Conservation (phyloP, 306 rosid genomes). For the Pyrus betulifolia region DNA sequence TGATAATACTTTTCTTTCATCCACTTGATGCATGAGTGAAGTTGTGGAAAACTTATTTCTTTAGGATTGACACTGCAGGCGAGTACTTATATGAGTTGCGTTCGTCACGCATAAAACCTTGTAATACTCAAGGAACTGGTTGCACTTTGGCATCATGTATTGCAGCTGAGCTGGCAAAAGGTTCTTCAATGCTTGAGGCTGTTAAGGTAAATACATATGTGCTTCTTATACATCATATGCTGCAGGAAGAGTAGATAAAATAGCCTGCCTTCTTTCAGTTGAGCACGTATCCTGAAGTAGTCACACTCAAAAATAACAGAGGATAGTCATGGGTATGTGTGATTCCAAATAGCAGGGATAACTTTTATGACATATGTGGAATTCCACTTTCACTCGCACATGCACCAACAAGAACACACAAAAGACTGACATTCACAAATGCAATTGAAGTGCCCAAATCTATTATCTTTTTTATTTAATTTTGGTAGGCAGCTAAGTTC, state of each 20-base stretch:
- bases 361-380: not conserved
- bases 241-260: not conserved
- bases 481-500: conserved; percentile 65
- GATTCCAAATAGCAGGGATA: not conserved
- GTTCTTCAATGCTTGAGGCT: conserved; percentile 68
- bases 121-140: conserved; percentile 90
- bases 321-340: not conserved
- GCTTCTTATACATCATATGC: not conserved
- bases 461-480: conserved; percentile 6
- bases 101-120: conserved; percentile 53
- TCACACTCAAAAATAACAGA: not conserved
- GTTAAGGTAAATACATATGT: conserved; percentile 44
- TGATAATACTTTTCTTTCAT: not conserved
- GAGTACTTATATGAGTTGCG: conserved; percentile 56
- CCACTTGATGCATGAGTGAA: not conserved
- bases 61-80: conserved; percentile 48
- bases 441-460: not conserved
- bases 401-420: not conserved
- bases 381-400: not conserved
- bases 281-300: not conserved
- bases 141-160: conserved; percentile 94
- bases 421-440: not conserved
- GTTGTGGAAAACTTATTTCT: conserved; percentile 15
- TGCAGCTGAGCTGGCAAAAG: conserved; percentile 94
- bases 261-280: not conserved